Conservation (phyloP, 23 red algal genomes). For the Gracilaria gracilis region DNA sequence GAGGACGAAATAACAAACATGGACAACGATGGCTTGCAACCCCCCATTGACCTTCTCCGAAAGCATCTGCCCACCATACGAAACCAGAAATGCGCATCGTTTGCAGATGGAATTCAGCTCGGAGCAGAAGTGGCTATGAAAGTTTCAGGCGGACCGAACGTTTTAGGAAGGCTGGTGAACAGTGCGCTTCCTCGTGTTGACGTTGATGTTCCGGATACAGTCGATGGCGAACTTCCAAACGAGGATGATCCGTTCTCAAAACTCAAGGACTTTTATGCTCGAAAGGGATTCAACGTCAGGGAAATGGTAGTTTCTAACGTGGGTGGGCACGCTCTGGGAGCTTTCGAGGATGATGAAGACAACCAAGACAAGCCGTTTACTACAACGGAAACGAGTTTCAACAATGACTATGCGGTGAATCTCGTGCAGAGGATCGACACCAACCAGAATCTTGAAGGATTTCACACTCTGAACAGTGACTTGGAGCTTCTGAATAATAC, state of each 20-base stretch:
- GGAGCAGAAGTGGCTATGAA: constrained; percentile 41
- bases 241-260: constrained; percentile 12
- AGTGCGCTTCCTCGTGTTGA: not conserved
- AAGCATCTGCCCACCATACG: constrained; percentile 1
- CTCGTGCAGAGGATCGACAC: constrained; percentile 37
- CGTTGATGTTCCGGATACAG: constrained; percentile 27
- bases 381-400: constrained; percentile 30
- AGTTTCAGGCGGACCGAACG: constrained; percentile 10
- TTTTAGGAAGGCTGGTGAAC: constrained; percentile 12
- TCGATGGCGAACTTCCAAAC: constrained; percentile 40
- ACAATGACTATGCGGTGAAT: constrained; percentile 52
- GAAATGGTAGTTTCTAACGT: constrained; percentile 58
- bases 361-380: constrained; percentile 27
- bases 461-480: constrained; percentile 38
- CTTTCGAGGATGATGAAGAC: constrained; percentile 34
- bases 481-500: constrained; percentile 30
- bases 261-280: constrained; percentile 20
- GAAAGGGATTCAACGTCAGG: constrained; percentile 32
- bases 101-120: constrained; percentile 34
- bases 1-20: constrained; percentile 15
- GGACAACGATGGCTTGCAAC: constrained; percentile 32
- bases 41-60: constrained; percentile 14
- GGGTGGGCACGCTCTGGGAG: constrained; percentile 44
- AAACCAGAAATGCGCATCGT: constrained; percentile 29
- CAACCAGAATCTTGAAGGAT: constrained; percentile 10